phyloP scores from a whole-genome alignment of 441 rosid species.

The Gossypium schwendimanii region DNA sequence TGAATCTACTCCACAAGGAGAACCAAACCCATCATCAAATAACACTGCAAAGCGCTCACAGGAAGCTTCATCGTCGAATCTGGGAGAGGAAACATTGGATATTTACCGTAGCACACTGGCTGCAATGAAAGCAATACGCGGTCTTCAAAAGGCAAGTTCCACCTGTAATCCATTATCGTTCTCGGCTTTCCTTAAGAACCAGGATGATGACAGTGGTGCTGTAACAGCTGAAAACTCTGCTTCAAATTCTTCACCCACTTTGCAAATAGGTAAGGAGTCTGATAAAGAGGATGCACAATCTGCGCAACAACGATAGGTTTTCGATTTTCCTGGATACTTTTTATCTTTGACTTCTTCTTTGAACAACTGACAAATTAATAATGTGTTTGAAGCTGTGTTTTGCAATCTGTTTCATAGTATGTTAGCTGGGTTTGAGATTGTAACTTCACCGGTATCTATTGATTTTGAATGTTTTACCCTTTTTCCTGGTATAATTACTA shows the following conservation, averaged over 20 bases:
- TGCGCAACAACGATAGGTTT: constrained; percentile 9
- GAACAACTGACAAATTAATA: constrained; percentile 15
- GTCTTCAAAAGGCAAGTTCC: constrained; percentile 90
- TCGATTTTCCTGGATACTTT: not conserved
- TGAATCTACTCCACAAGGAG: constrained; percentile 32
- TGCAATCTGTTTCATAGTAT: not conserved
- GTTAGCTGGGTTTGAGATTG: not conserved
- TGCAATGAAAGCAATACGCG: constrained; percentile 81
- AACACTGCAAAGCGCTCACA: constrained; percentile 23
- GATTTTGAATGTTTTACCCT: not conserved
- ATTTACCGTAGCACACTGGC: constrained; percentile 90
- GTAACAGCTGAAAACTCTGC: constrained; percentile 67
- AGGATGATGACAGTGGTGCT: constrained; percentile 52
- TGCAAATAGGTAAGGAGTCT: constrained; percentile 33
- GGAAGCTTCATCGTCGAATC: constrained; percentile 41
- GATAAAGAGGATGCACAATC: constrained; percentile 40
- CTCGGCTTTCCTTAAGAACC: constrained; percentile 48
- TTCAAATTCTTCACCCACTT: constrained; percentile 34
- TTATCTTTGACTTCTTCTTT: not conserved
- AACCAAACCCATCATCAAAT: constrained; percentile 18
- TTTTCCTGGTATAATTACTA: not conserved
- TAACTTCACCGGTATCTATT: not conserved
- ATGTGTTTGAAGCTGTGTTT: constrained; percentile 3
- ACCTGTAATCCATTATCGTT: constrained; percentile 72
- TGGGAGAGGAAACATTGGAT: constrained; percentile 61